Percentiles rank a stretch among this genome's conserved stretches.
These are phyloP conservation scores for Puya raimondii DNA, from an alignment of 176 grass and related monocot genomes.

Conservation along the genomic window DNA sequence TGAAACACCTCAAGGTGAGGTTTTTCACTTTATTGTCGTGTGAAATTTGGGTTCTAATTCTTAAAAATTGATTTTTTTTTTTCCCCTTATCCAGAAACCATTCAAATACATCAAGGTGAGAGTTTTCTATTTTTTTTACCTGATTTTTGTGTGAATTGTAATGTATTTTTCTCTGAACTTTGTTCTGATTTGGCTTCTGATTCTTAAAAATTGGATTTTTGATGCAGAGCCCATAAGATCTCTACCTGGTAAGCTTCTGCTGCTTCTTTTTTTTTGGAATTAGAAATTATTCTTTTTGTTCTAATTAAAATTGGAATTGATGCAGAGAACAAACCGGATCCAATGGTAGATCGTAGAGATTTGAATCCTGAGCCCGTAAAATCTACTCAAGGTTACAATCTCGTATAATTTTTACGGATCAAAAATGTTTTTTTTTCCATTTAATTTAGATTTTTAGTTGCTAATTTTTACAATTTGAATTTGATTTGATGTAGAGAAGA, in stretches of 20 bases:
- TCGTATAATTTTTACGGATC: too few relatives aligned
- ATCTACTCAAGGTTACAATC: constrained; percentile 16
- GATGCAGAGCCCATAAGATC: constrained; percentile 26
- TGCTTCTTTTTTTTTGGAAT: background rate
- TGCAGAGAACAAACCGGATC: constrained; percentile 49
- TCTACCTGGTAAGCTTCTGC: constrained; percentile 26
- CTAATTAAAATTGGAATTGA: constrained; percentile 5
- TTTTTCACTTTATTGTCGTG: background rate
- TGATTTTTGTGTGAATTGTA: background rate
- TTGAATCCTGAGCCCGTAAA: constrained; percentile 47
- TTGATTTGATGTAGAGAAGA: constrained; percentile 32
- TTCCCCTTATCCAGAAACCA: background rate
- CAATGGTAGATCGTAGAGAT: constrained; percentile 3
- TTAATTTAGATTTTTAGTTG: constrained; percentile 20
- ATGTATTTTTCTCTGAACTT: background rate
- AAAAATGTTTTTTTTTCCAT: too few relatives aligned
- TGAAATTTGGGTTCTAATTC: background rate
- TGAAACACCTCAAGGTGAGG: constrained; percentile 34
- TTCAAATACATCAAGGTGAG: too few relatives aligned
- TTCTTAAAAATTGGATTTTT: background rate
- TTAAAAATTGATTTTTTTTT: background rate
- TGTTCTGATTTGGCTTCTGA: background rate
- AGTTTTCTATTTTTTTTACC: too few relatives aligned
- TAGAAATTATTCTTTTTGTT: background rate
- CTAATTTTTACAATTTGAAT: constrained; percentile 15